A percentile compares a stretch with the other conserved stretches of the same genome.
These are phyloP conservation scores for Begonia peltatifolia DNA, from an alignment of 306 rosid species.

Conservation along the genomic window DNA sequence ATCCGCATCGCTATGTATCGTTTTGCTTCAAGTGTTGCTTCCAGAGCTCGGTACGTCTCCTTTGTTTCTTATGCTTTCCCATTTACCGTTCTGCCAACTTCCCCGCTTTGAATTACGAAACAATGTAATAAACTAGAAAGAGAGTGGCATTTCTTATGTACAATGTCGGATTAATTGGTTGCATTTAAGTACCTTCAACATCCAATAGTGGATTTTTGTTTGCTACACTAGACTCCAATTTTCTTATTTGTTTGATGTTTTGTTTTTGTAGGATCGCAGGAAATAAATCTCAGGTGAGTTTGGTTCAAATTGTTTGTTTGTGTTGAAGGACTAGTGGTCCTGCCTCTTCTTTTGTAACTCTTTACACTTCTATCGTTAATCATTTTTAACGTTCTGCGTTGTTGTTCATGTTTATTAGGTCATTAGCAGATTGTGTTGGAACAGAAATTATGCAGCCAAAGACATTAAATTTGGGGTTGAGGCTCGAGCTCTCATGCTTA, in stretches of 20 bases:
- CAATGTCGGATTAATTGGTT: no score
- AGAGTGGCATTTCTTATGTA: no score
- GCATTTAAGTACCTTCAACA: no score
- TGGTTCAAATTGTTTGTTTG: not conserved
- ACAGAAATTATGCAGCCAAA: slow-evolving; percentile 79
- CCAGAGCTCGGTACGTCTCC: slow-evolving; percentile 56
- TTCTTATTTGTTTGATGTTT: not conserved
- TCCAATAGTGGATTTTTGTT: not conserved
- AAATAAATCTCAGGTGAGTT: slow-evolving; percentile 51
- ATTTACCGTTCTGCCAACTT: not conserved
- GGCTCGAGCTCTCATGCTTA: slow-evolving; percentile 89
- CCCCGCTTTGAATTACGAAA: not conserved
- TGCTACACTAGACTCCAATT: not conserved
- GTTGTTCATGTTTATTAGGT: slow-evolving; percentile 24
- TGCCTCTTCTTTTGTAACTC: not conserved
- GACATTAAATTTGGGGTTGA: slow-evolving; percentile 88
- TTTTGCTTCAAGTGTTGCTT: slow-evolving; percentile 64
- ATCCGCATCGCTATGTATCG: slow-evolving; percentile 43
- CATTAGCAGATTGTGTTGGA: slow-evolving; percentile 57
- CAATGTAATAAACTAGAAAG: no score
- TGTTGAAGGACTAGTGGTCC: not conserved
- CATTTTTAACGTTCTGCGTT: not conserved
- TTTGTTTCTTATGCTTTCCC: not conserved
- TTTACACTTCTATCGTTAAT: not conserved
- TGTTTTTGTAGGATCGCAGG: slow-evolving; percentile 44